Conservation (phyloP, 768 basidiomycete genomes). For the Mycena vitilis region DNA sequence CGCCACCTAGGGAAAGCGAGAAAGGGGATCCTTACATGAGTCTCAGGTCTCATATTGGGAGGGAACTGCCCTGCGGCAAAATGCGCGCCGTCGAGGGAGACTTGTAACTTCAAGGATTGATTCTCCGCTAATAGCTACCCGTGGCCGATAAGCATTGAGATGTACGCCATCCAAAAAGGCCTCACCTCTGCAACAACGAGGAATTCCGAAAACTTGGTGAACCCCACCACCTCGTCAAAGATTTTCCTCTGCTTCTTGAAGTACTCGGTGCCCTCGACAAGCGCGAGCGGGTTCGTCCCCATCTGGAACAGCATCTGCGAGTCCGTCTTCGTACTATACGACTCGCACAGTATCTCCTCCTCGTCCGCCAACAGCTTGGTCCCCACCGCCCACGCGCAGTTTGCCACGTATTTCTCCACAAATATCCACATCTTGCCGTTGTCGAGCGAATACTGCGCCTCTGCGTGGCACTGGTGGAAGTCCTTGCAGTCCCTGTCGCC, state of each 20-base stretch:
- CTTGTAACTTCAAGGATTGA: slow-evolving; percentile 81
- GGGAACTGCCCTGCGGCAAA: slow-evolving; percentile 93
- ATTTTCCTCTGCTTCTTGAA: slow-evolving; percentile 77
- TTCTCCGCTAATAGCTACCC: slow-evolving; percentile 61
- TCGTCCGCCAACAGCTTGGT: slow-evolving; percentile 80
- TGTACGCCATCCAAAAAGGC: neutral
- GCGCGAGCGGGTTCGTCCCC: slow-evolving; percentile 72
- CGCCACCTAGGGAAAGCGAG: no score
- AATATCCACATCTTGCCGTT: slow-evolving; percentile 82
- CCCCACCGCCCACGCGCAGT: slow-evolving; percentile 93
- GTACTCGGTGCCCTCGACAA: slow-evolving; percentile 82
- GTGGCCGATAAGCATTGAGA: slow-evolving; percentile 4
- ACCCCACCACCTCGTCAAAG: slow-evolving; percentile 93
- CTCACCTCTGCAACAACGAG: slow-evolving; percentile 91
- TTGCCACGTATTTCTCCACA: slow-evolving; percentile 87
- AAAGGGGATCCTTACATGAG: slow-evolving; percentile 67
- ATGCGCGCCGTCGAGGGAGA: slow-evolving; percentile 88
- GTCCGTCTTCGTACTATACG: slow-evolving; percentile 83
- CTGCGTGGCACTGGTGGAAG: slow-evolving; percentile 70
- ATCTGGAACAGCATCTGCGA: slow-evolving; percentile 68
- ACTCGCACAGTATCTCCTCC: slow-evolving; percentile 92
- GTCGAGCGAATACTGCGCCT: slow-evolving; percentile 78
- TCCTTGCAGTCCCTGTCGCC: slow-evolving; percentile 75
- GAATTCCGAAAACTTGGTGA: slow-evolving; percentile 96
- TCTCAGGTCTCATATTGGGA: slow-evolving; percentile 86